Conservation (phyloP, 169 alveolate species). For the Plasmodium vinckei region DNA sequence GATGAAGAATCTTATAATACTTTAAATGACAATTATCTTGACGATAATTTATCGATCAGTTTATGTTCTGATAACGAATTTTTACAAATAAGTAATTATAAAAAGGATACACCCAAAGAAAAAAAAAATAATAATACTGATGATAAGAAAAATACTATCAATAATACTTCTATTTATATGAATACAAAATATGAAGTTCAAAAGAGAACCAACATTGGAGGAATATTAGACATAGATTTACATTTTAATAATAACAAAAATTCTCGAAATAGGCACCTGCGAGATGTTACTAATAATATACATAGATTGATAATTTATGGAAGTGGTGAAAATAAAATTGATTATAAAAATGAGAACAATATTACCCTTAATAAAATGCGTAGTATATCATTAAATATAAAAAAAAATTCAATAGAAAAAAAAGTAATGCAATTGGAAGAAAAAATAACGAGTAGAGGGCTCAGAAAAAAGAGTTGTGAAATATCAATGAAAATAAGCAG, state of each 20-base stretch:
- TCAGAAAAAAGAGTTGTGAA: constrained; percentile 11
- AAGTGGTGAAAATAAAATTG: constrained; percentile 7
- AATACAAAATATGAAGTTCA: neutral
- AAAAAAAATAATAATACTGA: neutral
- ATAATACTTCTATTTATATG: neutral
- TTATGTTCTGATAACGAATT: too few species aligned
- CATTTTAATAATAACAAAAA: constrained; percentile 19
- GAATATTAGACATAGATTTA: neutral
- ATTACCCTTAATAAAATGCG: neutral
- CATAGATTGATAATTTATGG: neutral
- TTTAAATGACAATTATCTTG: too few species aligned
- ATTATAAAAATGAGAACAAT: too few species aligned
- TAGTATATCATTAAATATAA: constrained; percentile 27
- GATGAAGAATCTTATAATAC: too few species aligned
- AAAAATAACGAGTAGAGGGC: constrained; percentile 26
- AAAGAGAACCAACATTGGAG: neutral
- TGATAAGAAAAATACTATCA: neutral
- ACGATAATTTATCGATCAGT: too few species aligned
- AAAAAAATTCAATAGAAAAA: constrained; percentile 28
- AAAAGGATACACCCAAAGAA: too few species aligned
- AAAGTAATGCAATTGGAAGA: constrained; percentile 35
- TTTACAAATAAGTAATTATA: too few species aligned
- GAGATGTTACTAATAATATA: neutral
- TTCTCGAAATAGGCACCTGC: neutral
- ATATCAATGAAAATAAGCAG: neutral